Base-by-base conservation (phyloP, 768 basidiomycete species). In the Boletus insuetus region DNA sequence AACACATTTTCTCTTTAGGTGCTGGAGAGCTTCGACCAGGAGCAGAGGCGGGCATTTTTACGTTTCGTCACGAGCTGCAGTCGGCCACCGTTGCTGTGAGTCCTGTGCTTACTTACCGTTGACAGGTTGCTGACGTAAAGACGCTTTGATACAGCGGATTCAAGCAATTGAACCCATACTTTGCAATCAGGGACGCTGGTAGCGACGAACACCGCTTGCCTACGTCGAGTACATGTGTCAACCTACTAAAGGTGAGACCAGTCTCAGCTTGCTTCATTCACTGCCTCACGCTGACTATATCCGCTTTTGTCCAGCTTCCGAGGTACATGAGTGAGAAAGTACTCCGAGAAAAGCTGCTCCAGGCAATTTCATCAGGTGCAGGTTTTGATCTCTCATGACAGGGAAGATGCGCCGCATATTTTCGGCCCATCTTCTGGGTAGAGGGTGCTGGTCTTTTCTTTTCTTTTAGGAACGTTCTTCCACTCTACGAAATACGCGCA, bases 51-150 rank as follows among this genome's bases (percentile, higher is more conserved):
- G 43, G 79, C 83, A 2, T 75, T 98, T 53, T 71, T 99, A 54
- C 81, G 91, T 14, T 99, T 98, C 63, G 96, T 94, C 19, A 98
- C 97, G 17, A 93, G 91, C 59, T 94, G 93, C 63, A 88, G 90
- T 63, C 80, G 93, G 16, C 92, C 95, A 0, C 95, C 94, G 0
- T 73, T 98, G 26, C 76, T 95, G 86, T 91, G 61, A 61, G 87
- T 42, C 6, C 6, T 19, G 13, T 19, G 4, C 14, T 17, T 6
- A 35, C 34, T 35, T 13, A 34, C 39, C 19, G 7, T 47, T 14
- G 29, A 32, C 0, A 10, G 14, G 3, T 46, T 32, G 35, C 37
- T 56, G 39, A 55, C 32, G n/a, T 4, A 34, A 2, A 4, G 10
- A 29, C 0, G 11, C 34, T 35, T 35, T 35, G 38, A 10, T 12